Conservation (phyloP, 352 stramenopile genomes). For the Albugo laibachii region DNA sequence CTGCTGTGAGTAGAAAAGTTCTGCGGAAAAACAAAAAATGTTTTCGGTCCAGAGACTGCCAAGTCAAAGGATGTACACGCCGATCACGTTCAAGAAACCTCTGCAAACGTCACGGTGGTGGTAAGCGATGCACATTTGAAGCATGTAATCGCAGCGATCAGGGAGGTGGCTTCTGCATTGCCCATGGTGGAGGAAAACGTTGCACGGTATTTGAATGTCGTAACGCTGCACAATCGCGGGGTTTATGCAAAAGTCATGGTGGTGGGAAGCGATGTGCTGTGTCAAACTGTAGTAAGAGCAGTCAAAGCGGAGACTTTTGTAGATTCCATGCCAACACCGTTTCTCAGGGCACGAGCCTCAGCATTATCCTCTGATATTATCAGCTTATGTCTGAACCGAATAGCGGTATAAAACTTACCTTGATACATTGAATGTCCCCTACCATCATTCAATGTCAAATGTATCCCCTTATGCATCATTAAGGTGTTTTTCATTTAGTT, state of each 20-base stretch:
- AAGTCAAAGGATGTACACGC: slow-evolving; percentile 45
- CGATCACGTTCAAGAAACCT: slow-evolving; percentile 53
- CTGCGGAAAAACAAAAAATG: too few relatives aligned
- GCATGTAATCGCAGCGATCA: slow-evolving; percentile 56
- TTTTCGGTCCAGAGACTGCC: slow-evolving; percentile 30
- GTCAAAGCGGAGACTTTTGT: slow-evolving; percentile 14
- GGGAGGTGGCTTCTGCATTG: slow-evolving; percentile 69
- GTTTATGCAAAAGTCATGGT: slow-evolving; percentile 48
- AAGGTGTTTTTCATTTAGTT: too few relatives aligned
- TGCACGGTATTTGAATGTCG: slow-evolving; percentile 28
- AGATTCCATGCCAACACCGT: slow-evolving; percentile 22
- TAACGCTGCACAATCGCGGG: slow-evolving; percentile 53
- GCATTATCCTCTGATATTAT: too few relatives aligned
- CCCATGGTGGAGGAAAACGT: slow-evolving; percentile 56
- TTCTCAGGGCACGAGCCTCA: too few relatives aligned
- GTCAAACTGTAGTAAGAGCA: slow-evolving; percentile 10
- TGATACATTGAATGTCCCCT: too few relatives aligned
- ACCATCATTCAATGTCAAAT: too few relatives aligned
- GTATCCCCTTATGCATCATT: too few relatives aligned
- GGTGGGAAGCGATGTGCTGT: slow-evolving; percentile 24
- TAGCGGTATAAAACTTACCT: too few relatives aligned
- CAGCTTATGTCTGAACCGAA: too few relatives aligned
- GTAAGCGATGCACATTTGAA: slow-evolving; percentile 41
- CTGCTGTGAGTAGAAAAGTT: too few relatives aligned
- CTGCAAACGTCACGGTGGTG: slow-evolving; percentile 71